Base-by-base conservation (phyloP, 1,284 basidiomycete genomes). In the Ceratobasidium sp. region DNA sequence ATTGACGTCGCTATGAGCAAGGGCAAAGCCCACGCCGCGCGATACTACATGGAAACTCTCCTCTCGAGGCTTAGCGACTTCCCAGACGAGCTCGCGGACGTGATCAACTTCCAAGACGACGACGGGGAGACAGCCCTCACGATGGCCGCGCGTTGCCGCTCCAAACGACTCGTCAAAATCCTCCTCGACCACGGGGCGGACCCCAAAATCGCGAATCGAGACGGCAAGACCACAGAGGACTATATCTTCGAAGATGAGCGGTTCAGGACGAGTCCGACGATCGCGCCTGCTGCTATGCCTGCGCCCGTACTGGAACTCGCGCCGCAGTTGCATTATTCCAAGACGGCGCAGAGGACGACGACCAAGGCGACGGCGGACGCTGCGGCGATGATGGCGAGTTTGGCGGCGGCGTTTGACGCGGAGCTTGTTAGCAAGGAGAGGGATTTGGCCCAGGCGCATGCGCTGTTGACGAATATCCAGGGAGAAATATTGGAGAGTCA, bases 11-110 rank as follows among this genome's bases (percentile, higher is more conserved):
- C 98, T 1, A 93, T 99, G 88, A 92, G 95, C 64, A 98, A 99
- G 83, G 95, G 94, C 76, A 99, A 99, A 86, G 94, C 96, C 0
- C 97, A 99, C 79, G 98, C 98, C 2, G 95, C 97, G 1, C 90
- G 97, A 27, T 99, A 99, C 85, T 99, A 99, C 84, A 96, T 99
- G 94, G 98, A 99, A 84, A 98, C 96, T 1, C 93, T 99, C 73
- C 87, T 99, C 73, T 88, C 87, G 59, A 90, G 97, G 54, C 87
- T 99, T 22, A 87, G 93, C n/a, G 96, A 98, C 81, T 99, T 96
- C 83, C 97, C 97, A 1, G 93, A 94, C 79, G 98, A 99, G 83
- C 86, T 99, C 19, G 95, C 96, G 47, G 98, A 99, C 81, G 96
- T 99, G 64, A 95, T 99, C 84, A 99, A 99, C 82, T 99, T 99